Evolutionary conservation across 176 grass and related monocot species (phyloP), one percentile per base, ranked within the genome.

Genomic region (Saccharum spontaneum): DNA sequence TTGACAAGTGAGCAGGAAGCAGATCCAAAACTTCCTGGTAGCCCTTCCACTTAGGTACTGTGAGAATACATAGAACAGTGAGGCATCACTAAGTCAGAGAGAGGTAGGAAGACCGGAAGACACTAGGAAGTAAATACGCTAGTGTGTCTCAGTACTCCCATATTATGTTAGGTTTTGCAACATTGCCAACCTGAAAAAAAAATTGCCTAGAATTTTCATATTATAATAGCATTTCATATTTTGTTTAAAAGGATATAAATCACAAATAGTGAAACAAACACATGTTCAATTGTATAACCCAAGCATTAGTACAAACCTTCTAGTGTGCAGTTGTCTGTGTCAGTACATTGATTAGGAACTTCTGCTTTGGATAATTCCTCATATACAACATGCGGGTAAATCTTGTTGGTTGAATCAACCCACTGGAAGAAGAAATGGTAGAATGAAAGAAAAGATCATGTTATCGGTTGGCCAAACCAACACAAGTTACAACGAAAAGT

Each of bases 331-430:
- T 80, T 90, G 75, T 86, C 82, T 24, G 73, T 33, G 24, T 87
- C 79, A 41, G 69, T 14, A 76, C 66, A 92, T 65, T 92, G 80
- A 79, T 90, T 68, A 82, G 78, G 78, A 74, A 78, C 85, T 93
- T 93, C 91, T 73, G 87, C 88, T 73, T 90, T 92, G 67, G 90
- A 87, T 22, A 89, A 73, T 73, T 99, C 97, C 81, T 99, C 94
- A 11, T 92, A 83, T 70, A 99, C 97, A 86, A 99, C 82, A 94
- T 96, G 97, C 38, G 94, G 97, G 66, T 99, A 99, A 76, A 83
- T 90, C 71, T 91, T 83, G 79, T 74, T 90, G 80, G 79, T 62
- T 65, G 94, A 89, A 85, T 90, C 85, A 79, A 73, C 73, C 90
- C 92, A 94, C 95, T 97, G 82, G 41, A 82, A 82, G 60, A 84